A percentile compares a stretch with the other conserved stretches of the same genome.
Conservation (phyloP, 495 filamentous ascomycete species). For the Zalerion maritima region DNA sequence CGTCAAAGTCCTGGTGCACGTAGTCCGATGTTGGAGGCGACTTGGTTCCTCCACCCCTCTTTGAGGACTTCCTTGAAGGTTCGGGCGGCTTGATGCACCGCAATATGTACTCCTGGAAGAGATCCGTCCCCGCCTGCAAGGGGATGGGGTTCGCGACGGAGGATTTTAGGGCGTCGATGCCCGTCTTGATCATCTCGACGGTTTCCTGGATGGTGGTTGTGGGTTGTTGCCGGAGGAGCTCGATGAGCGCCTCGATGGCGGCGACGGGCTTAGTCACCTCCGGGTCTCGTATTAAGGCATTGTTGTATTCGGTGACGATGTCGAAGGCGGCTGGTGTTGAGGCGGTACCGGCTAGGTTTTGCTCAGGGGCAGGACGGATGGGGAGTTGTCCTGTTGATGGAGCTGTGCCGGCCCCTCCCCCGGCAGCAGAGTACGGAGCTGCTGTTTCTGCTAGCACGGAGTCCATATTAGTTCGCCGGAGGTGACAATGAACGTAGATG, state of each 20-base stretch:
- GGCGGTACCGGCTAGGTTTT: too few relatives aligned
- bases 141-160: slow-evolving; percentile 77
- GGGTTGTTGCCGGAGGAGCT: slow-evolving; percentile 58
- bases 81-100: slow-evolving; percentile 32
- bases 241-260: slow-evolving; percentile 84
- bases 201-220: slow-evolving; percentile 86
- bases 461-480: too few relatives aligned
- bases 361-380: too few relatives aligned
- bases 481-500: too few relatives aligned
- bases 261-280: slow-evolving; percentile 92
- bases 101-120: slow-evolving; percentile 89
- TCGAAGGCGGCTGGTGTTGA: slow-evolving; percentile 17
- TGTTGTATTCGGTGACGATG: slow-evolving; percentile 45
- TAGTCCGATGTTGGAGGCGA: too few relatives aligned
- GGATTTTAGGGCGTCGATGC: slow-evolving; percentile 57
- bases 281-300: too few relatives aligned
- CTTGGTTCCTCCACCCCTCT: slow-evolving; percentile 17
- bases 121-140: slow-evolving; percentile 81
- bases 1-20: slow-evolving; percentile 54
- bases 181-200: slow-evolving; percentile 62
- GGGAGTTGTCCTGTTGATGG: too few relatives aligned
- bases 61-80: slow-evolving; percentile 21
- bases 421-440: too few relatives aligned
- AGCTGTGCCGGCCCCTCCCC: too few relatives aligned
- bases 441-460: too few relatives aligned